phyloP scores from a whole-genome alignment of 2,329 filamentous ascomycete species.

The Laburnicola sp. region DNA sequence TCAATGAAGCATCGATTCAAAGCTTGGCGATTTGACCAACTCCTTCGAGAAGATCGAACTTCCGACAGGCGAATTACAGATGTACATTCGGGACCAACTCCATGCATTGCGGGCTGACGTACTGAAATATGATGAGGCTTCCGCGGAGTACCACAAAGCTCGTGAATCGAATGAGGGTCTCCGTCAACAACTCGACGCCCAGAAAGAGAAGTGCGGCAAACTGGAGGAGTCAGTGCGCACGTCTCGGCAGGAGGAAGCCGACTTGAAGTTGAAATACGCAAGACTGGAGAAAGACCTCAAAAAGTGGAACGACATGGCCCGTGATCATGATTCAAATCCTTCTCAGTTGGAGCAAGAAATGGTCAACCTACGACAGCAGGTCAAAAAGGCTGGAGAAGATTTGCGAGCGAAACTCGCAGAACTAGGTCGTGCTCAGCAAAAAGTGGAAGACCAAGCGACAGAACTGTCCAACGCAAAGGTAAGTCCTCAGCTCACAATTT shows the following conservation, averaged over 20 bases:
- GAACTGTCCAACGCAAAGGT: constrained; percentile 10
- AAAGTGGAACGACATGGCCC: constrained; percentile 9
- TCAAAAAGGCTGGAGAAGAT: constrained; percentile 18
- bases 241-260: constrained; percentile 15
- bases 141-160: constrained; percentile 17
- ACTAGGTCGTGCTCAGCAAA: constrained; percentile 8
- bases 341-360: constrained; percentile 13
- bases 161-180: constrained; percentile 21
- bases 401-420: constrained; percentile 9
- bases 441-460: constrained; percentile 9
- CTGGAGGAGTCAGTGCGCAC: constrained; percentile 16
- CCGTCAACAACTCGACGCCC: constrained; percentile 17
- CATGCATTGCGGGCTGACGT: constrained; percentile 21
- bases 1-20: constrained; percentile 21
- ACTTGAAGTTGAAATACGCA: constrained; percentile 12
- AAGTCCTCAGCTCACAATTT: background rate
- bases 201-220: constrained; percentile 17
- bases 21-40: constrained; percentile 15
- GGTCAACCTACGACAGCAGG: constrained; percentile 14
- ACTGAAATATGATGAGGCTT: constrained; percentile 23
- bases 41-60: constrained; percentile 4
- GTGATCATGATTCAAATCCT: background rate
- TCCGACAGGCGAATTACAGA: constrained; percentile 12
- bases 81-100: constrained; percentile 21
- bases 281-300: constrained; percentile 22